Base-by-base conservation (phyloP, 192 early-diverging fungal genomes). In the Dissophora globulifera region DNA sequence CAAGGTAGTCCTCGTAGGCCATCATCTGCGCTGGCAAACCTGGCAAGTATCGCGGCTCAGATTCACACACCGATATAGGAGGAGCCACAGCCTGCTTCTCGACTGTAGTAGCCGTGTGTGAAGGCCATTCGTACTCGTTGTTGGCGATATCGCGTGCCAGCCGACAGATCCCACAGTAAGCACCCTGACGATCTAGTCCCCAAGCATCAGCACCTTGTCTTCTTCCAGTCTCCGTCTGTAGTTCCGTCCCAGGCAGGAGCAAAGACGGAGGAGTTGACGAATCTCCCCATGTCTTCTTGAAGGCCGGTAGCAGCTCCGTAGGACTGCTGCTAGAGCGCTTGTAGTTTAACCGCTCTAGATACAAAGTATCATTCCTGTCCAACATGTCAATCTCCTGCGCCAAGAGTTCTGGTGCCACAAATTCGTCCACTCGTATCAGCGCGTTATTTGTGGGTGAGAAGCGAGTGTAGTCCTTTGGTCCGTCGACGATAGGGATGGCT, bases 401-500 rank as follows among this genome's bases (percentile, higher is more conserved):
- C 26, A 78, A 40, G 40, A 50, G 32, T 31, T 61, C 50, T 9
- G 64, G 72, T 1, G 72, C 49, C 11, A 67, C 19, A n/a, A 67
- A 78, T 0, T 22, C 10, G 15, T 35, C 27, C 11, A 78, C 6
- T 19, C 46, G 49, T 40, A 78, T 15, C 11, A 78, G 43, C 23
- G 55, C 50, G 30, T 52, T 50, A 0, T 15, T 42, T 19, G 58
- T 30, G 1, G 72, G 72, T 1, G 56, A 61, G 26, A 78, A 78
- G 0, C 50, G 57, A 3, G 33, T 17, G 43, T 78, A 78, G 25
- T 67, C 50, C 25, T 26, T 46, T 0, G 72, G 64, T 11, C 64
- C 72, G 35, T 78, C 72, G 9, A 78, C 72, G 27, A 67, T 49
- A 4, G 72, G 72, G 0, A 78, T 45, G 2, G 50, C 49, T 9